Evolutionary conservation across 192 early-diverging fungal genomes (phyloP).

Genomic region (Lobosporangium transversale): DNA sequence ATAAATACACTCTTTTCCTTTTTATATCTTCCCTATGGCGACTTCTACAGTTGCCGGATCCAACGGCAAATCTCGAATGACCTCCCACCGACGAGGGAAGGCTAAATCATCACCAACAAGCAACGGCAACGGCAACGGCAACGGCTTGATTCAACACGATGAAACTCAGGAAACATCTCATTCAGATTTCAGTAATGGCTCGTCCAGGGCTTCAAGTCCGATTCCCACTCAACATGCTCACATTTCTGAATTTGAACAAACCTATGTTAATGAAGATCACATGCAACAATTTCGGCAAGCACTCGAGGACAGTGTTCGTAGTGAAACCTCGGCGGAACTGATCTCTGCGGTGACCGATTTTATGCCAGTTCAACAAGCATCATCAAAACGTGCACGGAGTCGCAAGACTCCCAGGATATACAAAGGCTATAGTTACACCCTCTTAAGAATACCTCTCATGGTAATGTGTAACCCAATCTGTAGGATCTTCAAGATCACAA

Average conservation of each 20-base stretch:
- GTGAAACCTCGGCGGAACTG: constrained; percentile 55
- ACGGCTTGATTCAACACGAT: no score
- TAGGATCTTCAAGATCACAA: no score
- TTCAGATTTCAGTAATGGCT: constrained; percentile 31
- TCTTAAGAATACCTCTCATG: constrained; percentile 64
- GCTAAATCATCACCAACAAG: background rate
- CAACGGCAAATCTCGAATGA: constrained; percentile 14
- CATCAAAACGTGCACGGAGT: constrained; percentile 30
- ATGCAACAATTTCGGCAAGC: constrained; percentile 59
- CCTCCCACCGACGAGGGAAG: background rate
- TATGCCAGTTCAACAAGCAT: constrained; percentile 56
- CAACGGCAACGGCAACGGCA: background rate
- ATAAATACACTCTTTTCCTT: background rate
- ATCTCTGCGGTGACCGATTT: constrained; percentile 65
- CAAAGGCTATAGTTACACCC: constrained; percentile 59
- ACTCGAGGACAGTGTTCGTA: constrained; percentile 53
- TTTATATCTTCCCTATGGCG: constrained; percentile 7
- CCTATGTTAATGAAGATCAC: constrained; percentile 60
- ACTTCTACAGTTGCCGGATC: constrained; percentile 1
- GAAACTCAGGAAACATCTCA: constrained; percentile 19
- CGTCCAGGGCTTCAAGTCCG: constrained; percentile 34
- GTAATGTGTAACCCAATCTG: constrained; percentile 28
- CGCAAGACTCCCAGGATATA: constrained; percentile 23
- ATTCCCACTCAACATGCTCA: constrained; percentile 6
- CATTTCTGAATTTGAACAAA: constrained; percentile 52